Base-by-base conservation (phyloP, 345 rosid species). In the Populus simonii region DNA sequence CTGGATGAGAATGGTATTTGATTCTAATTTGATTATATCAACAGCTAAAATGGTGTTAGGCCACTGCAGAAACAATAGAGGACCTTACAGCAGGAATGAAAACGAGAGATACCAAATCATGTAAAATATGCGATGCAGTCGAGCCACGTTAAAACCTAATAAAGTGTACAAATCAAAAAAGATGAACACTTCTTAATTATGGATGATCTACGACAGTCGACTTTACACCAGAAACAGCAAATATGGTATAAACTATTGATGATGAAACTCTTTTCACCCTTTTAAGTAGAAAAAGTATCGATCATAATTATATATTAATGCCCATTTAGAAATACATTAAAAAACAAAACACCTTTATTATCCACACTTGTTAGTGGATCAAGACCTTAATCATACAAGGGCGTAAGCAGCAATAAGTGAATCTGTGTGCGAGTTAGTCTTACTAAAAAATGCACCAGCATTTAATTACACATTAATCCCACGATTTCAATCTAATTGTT, bases 351-450 rank as follows among this genome's bases (percentile, higher is more conserved):
- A 72, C 61, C 83, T 80, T 82, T 80, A 47, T 83, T 59, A 79
- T 85, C 87, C 82, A 86, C 88, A 59, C 70, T 66, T 81, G 75
- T 66, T 79, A 87, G 89, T 86, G 92, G 90, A 81, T 70, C 47
- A 71, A 75, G 85, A 77, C 79, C 87, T 78, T 75, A 75, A 74
- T 27, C 79, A 66, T 81, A 66, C 74, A 83, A 81, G 86, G 78
- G 82, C 74, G 81, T 83, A 77, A 84, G 80, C 84, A 79, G 57
- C 85, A 82, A 33, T 70, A 76, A 67, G 61, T 68, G 62, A 61
- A 61, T 17, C 36, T 49, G 15, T 12, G 6, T 49, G 77, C 55
- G 78, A 78, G 57, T 70, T 74, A 38, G 49, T 76, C 77, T 79
- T 59, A 74, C 82, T 74, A 53, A 36, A 79, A 68, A 77, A 70